These are phyloP conservation scores for Thermomyces lanuginosus DNA, from an alignment of 2,329 filamentous ascomycete genomes.

Conservation along the genomic window DNA sequence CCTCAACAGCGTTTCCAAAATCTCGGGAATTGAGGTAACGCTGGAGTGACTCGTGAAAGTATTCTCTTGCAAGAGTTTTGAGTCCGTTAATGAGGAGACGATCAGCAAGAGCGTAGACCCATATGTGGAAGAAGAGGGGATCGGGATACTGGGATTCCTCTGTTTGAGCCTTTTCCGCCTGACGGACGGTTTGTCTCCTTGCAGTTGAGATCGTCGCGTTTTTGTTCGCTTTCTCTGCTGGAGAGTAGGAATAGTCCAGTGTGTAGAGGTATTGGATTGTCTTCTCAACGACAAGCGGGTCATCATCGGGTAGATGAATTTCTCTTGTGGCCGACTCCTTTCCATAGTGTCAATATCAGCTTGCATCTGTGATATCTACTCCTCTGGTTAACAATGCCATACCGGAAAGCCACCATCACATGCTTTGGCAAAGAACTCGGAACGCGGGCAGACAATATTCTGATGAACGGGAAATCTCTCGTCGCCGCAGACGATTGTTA, in stretches of 20 bases:
- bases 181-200: not conserved
- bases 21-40: not conserved
- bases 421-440: slow-evolving; percentile 8
- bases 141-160: not conserved
- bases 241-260: not conserved
- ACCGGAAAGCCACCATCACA: not conserved
- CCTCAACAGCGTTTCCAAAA: not conserved
- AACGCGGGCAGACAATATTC: slow-evolving; percentile 9
- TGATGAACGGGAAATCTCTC: slow-evolving; percentile 8
- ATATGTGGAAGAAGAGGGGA: not conserved
- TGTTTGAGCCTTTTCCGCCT: not conserved
- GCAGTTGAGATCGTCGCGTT: not conserved
- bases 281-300: slow-evolving; percentile 4
- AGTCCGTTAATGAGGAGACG: not conserved
- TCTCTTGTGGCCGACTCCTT: slow-evolving; percentile 6
- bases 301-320: slow-evolving; percentile 5
- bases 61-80: slow-evolving; percentile 1
- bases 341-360: not conserved
- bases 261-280: slow-evolving; percentile 6
- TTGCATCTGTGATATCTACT: not conserved
- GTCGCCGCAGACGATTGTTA: slow-evolving; percentile 6
- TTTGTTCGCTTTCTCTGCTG: not conserved
- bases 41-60: not conserved
- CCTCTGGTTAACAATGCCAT: not conserved
- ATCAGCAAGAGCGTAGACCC: slow-evolving; percentile 1